A percentile compares a stretch with the other conserved stretches of the same genome.
Conservation (phyloP, 176 grass and related monocot species). For the Bromus sterilis region DNA sequence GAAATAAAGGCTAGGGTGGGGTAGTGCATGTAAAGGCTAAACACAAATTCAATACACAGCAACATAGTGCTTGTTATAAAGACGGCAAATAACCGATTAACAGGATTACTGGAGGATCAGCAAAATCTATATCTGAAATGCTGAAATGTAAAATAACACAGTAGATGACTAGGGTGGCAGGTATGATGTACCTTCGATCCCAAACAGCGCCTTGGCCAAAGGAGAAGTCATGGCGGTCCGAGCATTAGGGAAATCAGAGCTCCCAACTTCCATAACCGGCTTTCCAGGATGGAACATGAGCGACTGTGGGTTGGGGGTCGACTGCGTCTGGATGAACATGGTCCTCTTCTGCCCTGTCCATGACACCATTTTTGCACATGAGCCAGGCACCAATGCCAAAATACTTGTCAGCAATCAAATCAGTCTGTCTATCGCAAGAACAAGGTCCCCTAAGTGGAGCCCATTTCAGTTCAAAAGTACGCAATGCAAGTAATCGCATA, state of each 20-base stretch:
- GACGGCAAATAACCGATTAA: not conserved
- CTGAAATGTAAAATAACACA: not conserved
- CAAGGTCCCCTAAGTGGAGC: not conserved
- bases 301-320: conserved; percentile 77
- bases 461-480: not conserved
- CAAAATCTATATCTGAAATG: not conserved
- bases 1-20: no score
- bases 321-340: conserved; percentile 97
- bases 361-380: not conserved
- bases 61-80: not conserved
- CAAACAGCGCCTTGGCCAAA: conserved; percentile 76
- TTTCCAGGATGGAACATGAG: conserved; percentile 99
- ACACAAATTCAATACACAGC: not conserved
- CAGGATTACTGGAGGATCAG: not conserved
- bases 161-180: not conserved
- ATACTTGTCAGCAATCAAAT: not conserved
- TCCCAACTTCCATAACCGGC: conserved; percentile 92
- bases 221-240: conserved; percentile 71
- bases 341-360: conserved; percentile 79
- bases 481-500: not conserved
- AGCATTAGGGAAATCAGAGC: conserved; percentile 89
- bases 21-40: not conserved
- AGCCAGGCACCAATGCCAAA: not conserved
- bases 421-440: not conserved
- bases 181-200: conserved; percentile 55